Conservation (phyloP, 2,329 filamentous ascomycete genomes). For the Dactylellina drechsleri region DNA sequence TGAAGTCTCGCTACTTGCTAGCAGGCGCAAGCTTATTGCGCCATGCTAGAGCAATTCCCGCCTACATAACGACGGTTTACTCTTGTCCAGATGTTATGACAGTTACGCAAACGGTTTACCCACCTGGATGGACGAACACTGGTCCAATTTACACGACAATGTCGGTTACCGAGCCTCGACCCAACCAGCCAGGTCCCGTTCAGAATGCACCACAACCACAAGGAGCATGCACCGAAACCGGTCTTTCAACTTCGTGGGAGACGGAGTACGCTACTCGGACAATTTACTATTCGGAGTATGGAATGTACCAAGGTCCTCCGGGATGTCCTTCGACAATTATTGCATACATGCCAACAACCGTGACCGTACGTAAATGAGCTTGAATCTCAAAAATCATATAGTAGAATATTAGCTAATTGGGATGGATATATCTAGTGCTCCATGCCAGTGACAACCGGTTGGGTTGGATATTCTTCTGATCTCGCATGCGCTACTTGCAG, state of each 20-base stretch:
- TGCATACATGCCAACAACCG: constrained; percentile 51
- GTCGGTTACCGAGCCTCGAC: constrained; percentile 27
- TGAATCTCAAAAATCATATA: background rate
- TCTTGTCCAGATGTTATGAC: constrained; percentile 49
- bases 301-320: constrained; percentile 50
- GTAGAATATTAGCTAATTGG: constrained; percentile 12
- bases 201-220: constrained; percentile 17
- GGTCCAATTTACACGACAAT: constrained; percentile 49
- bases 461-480: constrained; percentile 47
- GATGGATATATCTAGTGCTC: constrained; percentile 29
- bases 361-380: constrained; percentile 37
- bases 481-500: constrained; percentile 46
- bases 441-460: constrained; percentile 40
- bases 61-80: constrained; percentile 50
- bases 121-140: constrained; percentile 51
- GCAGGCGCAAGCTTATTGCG: constrained; percentile 50
- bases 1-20: constrained; percentile 49
- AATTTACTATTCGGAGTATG: constrained; percentile 44
- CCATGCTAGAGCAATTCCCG: constrained; percentile 42
- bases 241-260: constrained; percentile 50
- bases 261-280: constrained; percentile 50
- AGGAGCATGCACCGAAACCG: constrained; percentile 35
- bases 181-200: background rate
- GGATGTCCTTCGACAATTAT: constrained; percentile 45
- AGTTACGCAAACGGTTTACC: constrained; percentile 53